These are phyloP conservation scores for Thamnidium elegans DNA, from an alignment of 192 early-diverging fungal genomes.

Conservation along the genomic window DNA sequence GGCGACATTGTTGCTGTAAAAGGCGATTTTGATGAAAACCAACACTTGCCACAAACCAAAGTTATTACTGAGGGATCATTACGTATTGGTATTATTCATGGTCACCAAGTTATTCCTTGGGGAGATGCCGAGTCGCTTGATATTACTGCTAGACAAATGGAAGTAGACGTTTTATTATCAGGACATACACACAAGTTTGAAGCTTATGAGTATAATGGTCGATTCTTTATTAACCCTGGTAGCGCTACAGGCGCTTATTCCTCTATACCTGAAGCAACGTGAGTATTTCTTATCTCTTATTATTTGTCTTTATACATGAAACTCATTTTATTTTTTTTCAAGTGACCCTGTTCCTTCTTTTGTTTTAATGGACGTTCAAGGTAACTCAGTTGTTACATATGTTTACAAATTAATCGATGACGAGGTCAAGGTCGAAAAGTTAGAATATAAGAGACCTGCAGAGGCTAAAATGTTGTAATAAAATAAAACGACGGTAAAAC, in stretches of 20 bases:
- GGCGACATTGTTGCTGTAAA: conserved; percentile 70
- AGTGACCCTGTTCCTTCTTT: conserved; percentile 83
- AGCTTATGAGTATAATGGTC: conserved; percentile 87
- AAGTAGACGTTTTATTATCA: conserved; percentile 86
- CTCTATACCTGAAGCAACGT: conserved; percentile 20
- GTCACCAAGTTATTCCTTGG: conserved; percentile 84
- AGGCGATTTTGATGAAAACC: conserved; percentile 83
- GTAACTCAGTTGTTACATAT: conserved; percentile 72
- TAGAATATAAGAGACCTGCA: conserved; percentile 74
- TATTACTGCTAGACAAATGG: conserved; percentile 81
- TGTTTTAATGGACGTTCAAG: conserved; percentile 93
- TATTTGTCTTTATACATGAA: neutral
- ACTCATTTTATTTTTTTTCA: conserved; percentile 9
- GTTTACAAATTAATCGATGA: conserved; percentile 91
- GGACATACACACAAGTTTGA: conserved; percentile 91
- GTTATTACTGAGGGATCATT: conserved; percentile 62
- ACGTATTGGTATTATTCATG: conserved; percentile 77
- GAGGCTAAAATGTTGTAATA: conserved; percentile 34
- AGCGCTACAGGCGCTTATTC: conserved; percentile 86
- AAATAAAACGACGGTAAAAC: too few relatives aligned
- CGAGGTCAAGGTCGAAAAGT: conserved; percentile 91
- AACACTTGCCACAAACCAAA: conserved; percentile 59
- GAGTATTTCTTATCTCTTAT: conserved; percentile 11
- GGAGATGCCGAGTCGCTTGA: conserved; percentile 70
- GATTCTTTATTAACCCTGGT: conserved; percentile 96